Evolutionary conservation across 2,329 filamentous ascomycete genomes (phyloP).

Genomic region (Clarireedia homoeocarpa): DNA sequence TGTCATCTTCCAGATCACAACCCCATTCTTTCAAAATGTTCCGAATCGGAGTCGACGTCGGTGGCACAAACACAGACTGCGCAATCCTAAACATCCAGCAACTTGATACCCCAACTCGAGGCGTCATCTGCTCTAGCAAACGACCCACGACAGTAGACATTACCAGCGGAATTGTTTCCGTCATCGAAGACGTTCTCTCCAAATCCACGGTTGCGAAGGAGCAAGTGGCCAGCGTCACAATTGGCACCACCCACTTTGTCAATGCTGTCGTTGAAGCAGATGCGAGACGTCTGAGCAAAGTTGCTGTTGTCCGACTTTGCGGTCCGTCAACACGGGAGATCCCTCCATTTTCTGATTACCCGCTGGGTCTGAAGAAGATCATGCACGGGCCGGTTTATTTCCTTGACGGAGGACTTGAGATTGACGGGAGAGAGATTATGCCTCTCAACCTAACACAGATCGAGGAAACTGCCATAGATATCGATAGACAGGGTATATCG

Average conservation of each 20-base stretch:
- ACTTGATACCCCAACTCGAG: constrained; percentile 11
- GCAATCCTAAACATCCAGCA: constrained; percentile 17
- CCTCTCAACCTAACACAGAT: constrained; percentile 13
- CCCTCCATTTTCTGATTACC: constrained; percentile 41
- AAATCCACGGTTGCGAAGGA: constrained; percentile 27
- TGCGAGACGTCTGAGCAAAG: constrained; percentile 37
- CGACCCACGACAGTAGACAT: constrained; percentile 17
- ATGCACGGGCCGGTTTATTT: constrained; percentile 39
- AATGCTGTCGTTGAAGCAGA: constrained; percentile 51
- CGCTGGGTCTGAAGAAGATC: constrained; percentile 38
- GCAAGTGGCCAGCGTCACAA: constrained; percentile 15
- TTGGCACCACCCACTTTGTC: constrained; percentile 44
- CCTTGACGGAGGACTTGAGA: constrained; percentile 42
- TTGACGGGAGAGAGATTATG: constrained; percentile 14
- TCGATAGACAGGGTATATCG: constrained; percentile 31
- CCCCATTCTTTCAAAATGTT: no score
- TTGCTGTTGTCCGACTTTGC: constrained; percentile 48
- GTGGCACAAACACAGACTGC: constrained; percentile 20
- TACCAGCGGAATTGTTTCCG: constrained; percentile 18
- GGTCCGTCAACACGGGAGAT: constrained; percentile 41
- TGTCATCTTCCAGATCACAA: no score
- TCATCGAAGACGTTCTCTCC: constrained; percentile 18
- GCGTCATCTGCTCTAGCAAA: constrained; percentile 19
- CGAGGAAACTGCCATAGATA: constrained; percentile 7
- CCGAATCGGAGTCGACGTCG: neutral